Evolutionary conservation across 2,329 filamentous ascomycete species (phyloP).

Genomic region (Colletotrichum ledebouriae): DNA sequence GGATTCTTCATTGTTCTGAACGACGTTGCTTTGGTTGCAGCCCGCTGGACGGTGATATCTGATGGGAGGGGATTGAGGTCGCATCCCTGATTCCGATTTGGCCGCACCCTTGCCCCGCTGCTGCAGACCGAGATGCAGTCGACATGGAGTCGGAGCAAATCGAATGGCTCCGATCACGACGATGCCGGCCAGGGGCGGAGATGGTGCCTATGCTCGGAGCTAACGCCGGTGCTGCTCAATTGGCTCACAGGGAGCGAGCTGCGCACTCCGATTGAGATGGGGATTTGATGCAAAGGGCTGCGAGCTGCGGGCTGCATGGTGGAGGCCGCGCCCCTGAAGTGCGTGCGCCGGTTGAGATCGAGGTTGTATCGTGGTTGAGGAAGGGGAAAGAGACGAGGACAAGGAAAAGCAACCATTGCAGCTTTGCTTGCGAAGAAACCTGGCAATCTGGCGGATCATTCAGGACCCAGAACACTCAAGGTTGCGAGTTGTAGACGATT

Average conservation of each 20-base stretch:
- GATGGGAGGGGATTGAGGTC: neutral
- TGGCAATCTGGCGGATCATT: constrained; percentile 4
- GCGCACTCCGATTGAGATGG: constrained; percentile 8
- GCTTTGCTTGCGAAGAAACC: constrained; percentile 16
- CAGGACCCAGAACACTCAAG: constrained; percentile 3
- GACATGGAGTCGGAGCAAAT: constrained; percentile 12
- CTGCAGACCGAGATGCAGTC: constrained; percentile 19
- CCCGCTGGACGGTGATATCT: neutral
- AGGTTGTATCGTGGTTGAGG: constrained; percentile 21
- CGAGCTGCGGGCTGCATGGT: constrained; percentile 23
- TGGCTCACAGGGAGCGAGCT: constrained; percentile 10
- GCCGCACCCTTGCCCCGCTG: constrained; percentile 4
- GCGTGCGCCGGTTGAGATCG: constrained; percentile 25
- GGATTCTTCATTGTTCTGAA: constrained; percentile 2
- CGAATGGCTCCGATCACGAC: constrained; percentile 32
- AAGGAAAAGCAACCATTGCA: constrained; percentile 33
- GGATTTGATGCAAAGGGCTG: constrained; percentile 1
- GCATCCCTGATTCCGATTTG: constrained; percentile 20
- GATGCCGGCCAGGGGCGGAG: constrained; percentile 11
- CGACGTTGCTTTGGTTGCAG: constrained; percentile 8
- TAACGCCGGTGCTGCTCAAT: constrained; percentile 5
- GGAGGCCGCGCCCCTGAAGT: constrained; percentile 17
- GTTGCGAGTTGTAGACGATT: constrained; percentile 25
- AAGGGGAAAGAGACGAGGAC: constrained; percentile 36
- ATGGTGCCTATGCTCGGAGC: constrained; percentile 30